Evolutionary conservation across 2,329 filamentous ascomycete species (phyloP), one percentile per base, ranked within the genome.

Genomic region (Pyrenophora graminea): DNA sequence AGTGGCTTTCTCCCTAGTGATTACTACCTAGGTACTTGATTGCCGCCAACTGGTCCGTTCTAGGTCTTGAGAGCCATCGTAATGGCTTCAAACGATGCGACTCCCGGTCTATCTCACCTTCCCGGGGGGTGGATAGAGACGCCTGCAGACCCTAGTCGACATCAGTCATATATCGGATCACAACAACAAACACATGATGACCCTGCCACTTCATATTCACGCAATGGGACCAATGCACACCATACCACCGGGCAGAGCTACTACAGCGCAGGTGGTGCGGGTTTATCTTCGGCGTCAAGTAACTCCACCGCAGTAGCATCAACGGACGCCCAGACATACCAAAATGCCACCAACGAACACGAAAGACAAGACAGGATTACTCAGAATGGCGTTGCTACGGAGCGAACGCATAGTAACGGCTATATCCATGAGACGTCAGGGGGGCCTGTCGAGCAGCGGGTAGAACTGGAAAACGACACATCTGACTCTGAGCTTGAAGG

Each of bases 111-210:
- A 15, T 55, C 69, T 21, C 63, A 70, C 4, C 52, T 73, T 6
- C 71, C 70, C 13, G 73, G 67, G 42, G 70, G 61, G 4, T 74
- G 69, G 68, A 65, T 70, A 42, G 68, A 70, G 13, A 74, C 70
- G 39, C 67, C 71, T 13, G 62, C 57, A 17, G 61, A 67, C n/a
- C 33, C 53, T 15, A 56, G 45, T 41, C 54, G 61, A 42, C 62
- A 64, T 19, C 58, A 64, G 30, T 67, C 64, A 4, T 63, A 66
- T 46, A 58, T 56, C 25, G 62, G 62, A 12, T 51, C 55, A 19
- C 57, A 57, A 27, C 40, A 52, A 21, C 51, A 45, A 12, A 42
- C 23, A 1, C 55, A 60, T 3, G 51, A 51, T n/a, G 41, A 27
- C 10, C 18, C 48, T 4, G 33, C 30, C n/a, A 33, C 1, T 59